These are phyloP conservation scores for Podospora pseudopauciseta DNA, from an alignment of 495 filamentous ascomycete species.

Conservation along the genomic window DNA sequence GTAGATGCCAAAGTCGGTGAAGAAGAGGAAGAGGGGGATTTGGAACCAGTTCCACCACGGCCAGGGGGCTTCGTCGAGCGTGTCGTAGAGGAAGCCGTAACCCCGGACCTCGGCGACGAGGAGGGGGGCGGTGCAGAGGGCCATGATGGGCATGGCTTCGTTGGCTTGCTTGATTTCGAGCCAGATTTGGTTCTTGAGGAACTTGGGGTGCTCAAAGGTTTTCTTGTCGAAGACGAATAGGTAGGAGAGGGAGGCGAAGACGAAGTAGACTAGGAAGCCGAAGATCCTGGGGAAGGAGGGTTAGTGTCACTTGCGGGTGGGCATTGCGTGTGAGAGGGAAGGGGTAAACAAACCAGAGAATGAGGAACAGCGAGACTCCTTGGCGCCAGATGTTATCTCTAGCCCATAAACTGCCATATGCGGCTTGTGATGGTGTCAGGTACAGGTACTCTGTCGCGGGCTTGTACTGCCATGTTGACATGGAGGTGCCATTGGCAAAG, in stretches of 20 bases:
- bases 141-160: slow-evolving; percentile 73
- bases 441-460: slow-evolving; percentile 69
- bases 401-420: slow-evolving; percentile 75
- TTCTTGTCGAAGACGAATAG: slow-evolving; percentile 90
- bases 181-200: slow-evolving; percentile 86
- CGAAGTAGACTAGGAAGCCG: slow-evolving; percentile 69
- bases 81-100: slow-evolving; percentile 83
- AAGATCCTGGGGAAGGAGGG: slow-evolving; percentile 19
- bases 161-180: slow-evolving; percentile 82
- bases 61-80: slow-evolving; percentile 65
- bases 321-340: background rate
- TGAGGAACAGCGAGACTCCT: slow-evolving; percentile 67
- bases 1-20: slow-evolving; percentile 94
- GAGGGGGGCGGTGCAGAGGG: slow-evolving; percentile 75
- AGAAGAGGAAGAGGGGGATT: slow-evolving; percentile 86
- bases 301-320: background rate
- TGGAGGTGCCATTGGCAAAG: slow-evolving; percentile 40
- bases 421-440: slow-evolving; percentile 68
- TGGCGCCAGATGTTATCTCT: slow-evolving; percentile 81
- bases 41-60: slow-evolving; percentile 76
- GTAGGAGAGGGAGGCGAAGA: slow-evolving; percentile 81
- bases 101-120: slow-evolving; percentile 83
- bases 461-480: slow-evolving; percentile 57
- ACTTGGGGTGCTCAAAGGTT: slow-evolving; percentile 87
- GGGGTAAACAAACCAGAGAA: slow-evolving; percentile 70